Base-by-base conservation (phyloP, 495 filamentous ascomycete genomes). In the Neurospora africana region DNA sequence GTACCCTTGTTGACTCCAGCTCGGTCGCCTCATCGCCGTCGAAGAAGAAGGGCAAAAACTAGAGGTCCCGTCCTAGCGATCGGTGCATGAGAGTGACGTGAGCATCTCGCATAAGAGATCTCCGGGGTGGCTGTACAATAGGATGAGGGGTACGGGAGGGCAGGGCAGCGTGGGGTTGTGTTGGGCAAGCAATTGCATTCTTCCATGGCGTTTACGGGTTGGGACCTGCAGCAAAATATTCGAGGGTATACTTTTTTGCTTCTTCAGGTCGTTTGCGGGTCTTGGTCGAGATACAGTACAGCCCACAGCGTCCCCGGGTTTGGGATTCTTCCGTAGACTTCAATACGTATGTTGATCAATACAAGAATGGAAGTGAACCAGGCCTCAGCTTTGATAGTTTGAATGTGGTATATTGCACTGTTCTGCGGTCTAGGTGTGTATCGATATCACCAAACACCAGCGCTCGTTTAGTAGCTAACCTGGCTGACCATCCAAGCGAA, bases 1-100 rank as follows among this genome's bases (percentile, higher is more conserved):
- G 53, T 9, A 65, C 53, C 27, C 53, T 27, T 65, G 23, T 9
- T 19, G 53, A 65, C 53, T 33, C 53, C 53, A 65, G 53, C 53
- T 65, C 53, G 27, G 53, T 65, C 53, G 15, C 53, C 27, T 65
- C 53, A 65, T 65, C 53, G 27, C 53, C 53, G 27, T 65, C 53
- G 85, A 94, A 93, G 85, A 91, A 91, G 84, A 91, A 90, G 83
- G 88, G 87, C 68, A 93, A 93, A 87, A 92, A 94, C 85, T 91
- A 84, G 83, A 76, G 68, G 30, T 65, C 37, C 68, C 53, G 23
- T 39, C 36, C 23, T 21, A n/a, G 70, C 21, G 27, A 37, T n/a
- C 21, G 33, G 35, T 23, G 30, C 11, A 37, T 35, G 43, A 38
- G 19, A 33, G 30, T 13, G 39, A 21, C 69, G 37, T 23, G 53